Evolutionary conservation across 2,329 filamentous ascomycete species (phyloP).

Genomic region (Epichloe baconii): DNA sequence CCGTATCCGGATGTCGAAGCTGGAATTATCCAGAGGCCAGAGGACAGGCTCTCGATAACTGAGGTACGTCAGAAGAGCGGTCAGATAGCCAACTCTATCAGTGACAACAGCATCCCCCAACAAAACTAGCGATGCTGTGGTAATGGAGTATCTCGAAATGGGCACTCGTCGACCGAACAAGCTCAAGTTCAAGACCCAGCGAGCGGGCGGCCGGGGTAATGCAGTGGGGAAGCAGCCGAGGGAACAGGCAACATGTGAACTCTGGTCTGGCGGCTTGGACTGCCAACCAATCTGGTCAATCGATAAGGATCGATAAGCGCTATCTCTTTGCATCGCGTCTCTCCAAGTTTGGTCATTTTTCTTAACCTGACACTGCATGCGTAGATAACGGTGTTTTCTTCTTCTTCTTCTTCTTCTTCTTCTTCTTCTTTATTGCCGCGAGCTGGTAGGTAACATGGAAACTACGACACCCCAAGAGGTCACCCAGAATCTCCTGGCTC

Average conservation of each 20-base stretch:
- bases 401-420: neutral
- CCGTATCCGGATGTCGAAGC: neutral
- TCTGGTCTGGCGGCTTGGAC: neutral
- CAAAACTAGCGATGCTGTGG: neutral
- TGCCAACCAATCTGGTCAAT: neutral
- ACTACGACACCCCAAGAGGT: constrained; percentile 22
- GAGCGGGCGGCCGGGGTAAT: neutral
- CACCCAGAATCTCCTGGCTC: constrained; percentile 54
- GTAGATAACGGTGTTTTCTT: too few relatives aligned
- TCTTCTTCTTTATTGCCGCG: neutral
- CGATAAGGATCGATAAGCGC: neutral
- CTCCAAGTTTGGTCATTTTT: too few relatives aligned
- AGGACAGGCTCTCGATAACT: neutral
- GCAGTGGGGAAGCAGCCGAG: constrained; percentile 1
- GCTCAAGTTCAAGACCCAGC: neutral
- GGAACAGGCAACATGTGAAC: constrained; percentile 4
- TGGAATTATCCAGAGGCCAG: neutral
- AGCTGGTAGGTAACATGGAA: constrained; percentile 17
- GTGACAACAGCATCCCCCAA: neutral
- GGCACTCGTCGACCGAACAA: neutral
- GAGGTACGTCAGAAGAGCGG: neutral
- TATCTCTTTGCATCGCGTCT: too few relatives aligned
- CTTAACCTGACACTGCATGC: too few relatives aligned
- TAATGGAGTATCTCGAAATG: neutral
- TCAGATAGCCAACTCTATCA: neutral